Evolutionary conservation across 305 asterid genomes (phyloP).

Genomic region (Fraxinus floribunda): DNA sequence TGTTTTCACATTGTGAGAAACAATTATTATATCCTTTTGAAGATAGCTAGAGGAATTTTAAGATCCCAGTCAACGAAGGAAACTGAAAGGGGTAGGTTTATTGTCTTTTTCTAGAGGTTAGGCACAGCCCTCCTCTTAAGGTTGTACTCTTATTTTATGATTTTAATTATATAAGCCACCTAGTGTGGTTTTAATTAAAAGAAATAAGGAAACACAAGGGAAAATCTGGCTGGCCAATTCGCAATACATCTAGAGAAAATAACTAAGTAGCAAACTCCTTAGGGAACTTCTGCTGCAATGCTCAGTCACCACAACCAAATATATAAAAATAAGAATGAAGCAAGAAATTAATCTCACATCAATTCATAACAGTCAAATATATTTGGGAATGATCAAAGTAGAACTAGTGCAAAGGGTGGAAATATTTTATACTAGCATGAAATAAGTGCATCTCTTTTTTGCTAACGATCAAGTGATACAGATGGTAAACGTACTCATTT

Average conservation of each 20-base stretch:
- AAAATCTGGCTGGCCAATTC: neutral
- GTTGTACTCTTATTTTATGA: neutral
- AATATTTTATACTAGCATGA: neutral
- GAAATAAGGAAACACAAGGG: neutral
- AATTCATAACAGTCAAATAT: neutral
- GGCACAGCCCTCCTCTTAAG: neutral
- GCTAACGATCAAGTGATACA: conserved; percentile 11
- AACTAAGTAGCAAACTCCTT: neutral
- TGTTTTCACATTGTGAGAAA: neutral
- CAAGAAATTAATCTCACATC: neutral
- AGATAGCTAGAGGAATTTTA: neutral
- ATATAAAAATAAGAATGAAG: neutral
- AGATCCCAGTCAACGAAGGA: neutral
- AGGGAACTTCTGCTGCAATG: neutral
- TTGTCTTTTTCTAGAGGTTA: neutral
- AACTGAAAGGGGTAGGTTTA: neutral
- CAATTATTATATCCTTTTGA: neutral
- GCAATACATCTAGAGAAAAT: neutral
- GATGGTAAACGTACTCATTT: conserved; percentile 65
- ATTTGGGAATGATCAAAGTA: neutral
- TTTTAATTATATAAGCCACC: neutral
- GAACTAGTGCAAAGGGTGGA: neutral
- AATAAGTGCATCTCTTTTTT: conserved; percentile 7
- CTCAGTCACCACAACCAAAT: neutral
- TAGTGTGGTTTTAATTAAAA: neutral